Base-by-base conservation (phyloP, 2,329 filamentous ascomycete species). In the Alternaria brassicae region DNA sequence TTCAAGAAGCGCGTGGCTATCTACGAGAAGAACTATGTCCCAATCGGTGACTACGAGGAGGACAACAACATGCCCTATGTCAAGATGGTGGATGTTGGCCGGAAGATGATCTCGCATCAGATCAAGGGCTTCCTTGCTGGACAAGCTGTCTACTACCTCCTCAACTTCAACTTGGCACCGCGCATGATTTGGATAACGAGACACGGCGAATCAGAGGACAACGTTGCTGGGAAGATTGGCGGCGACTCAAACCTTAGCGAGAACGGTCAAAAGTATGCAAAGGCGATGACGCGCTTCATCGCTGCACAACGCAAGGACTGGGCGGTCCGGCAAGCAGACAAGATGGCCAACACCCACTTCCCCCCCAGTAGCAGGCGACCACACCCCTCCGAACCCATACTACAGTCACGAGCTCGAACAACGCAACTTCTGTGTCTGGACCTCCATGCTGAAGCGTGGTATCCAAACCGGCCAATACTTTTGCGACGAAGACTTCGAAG, bases 341-440 rank as follows among this genome's bases (percentile, higher is more conserved):
- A 91, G 79, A 85, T 89, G 61, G 86, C 88, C 34, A 86, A 89
- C 63, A 90, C 89, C 1, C 90, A 91, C 58, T 96, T 96, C 78
- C 93, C 95, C 95, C n/a, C 94, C 95, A 1, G 86, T 89, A 40
- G 90, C 93, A 1, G 95, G 95, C 56, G 94, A 97, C 78, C 91
- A 91, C 66, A 98, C 95, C 0, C 95, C 95, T 4, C 95, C 95
- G 0, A 98, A 99, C 72, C 95, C 95, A 0, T 92, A 97, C 74
- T 89, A 89, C 68, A 78, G 80, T 53, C 70, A 66, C 41, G 76
- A 78, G 13, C 62, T 66, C 19, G 78, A 80, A 27, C 86, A 91
- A 72, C 96, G 97, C 81, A 92, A 92, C 75, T 98, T 97, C 75
- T 99, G 95, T 77, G 92, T 99, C 15, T 99, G 95, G 95, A 97